Conservation (phyloP, 345 rosid species). For the Lepidium sativum region DNA sequence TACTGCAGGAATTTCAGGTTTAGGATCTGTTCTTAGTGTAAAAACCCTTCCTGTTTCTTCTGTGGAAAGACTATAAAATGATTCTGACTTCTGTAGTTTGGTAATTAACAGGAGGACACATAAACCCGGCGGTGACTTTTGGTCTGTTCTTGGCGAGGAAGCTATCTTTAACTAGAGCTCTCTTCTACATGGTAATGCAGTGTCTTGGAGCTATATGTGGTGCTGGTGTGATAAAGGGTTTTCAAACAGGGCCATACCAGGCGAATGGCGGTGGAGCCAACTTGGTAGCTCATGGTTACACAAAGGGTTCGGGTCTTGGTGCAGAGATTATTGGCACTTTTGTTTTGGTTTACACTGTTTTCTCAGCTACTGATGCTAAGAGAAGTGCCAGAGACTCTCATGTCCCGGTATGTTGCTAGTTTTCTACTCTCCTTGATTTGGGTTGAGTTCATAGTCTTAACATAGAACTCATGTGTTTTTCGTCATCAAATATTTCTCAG, state of each 20-base stretch:
- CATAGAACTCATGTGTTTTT: background rate
- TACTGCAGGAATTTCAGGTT: slow-evolving; percentile 73
- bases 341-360: slow-evolving; percentile 60
- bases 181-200: slow-evolving; percentile 59
- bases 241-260: slow-evolving; percentile 30
- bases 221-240: slow-evolving; percentile 65
- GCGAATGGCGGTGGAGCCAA: slow-evolving; percentile 52
- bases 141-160: slow-evolving; percentile 61
- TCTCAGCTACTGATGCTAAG: slow-evolving; percentile 77
- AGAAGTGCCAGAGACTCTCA: slow-evolving; percentile 76
- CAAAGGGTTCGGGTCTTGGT: slow-evolving; percentile 65
- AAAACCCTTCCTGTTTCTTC: background rate
- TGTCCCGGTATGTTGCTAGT: slow-evolving; percentile 45
- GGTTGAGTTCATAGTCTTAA: background rate
- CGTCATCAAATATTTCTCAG: slow-evolving; percentile 14
- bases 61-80: background rate
- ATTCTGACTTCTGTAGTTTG: background rate
- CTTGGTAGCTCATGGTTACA: slow-evolving; percentile 45
- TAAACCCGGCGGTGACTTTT: slow-evolving; percentile 65
- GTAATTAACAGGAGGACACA: slow-evolving; percentile 49
- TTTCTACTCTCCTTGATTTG: background rate
- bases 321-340: slow-evolving; percentile 70
- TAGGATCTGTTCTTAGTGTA: background rate
- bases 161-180: slow-evolving; percentile 56
- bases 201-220: slow-evolving; percentile 71